Evolutionary conservation across 495 filamentous ascomycete genomes (phyloP), one percentile per base, ranked within the genome.

Genomic region (Collariella sp.): DNA sequence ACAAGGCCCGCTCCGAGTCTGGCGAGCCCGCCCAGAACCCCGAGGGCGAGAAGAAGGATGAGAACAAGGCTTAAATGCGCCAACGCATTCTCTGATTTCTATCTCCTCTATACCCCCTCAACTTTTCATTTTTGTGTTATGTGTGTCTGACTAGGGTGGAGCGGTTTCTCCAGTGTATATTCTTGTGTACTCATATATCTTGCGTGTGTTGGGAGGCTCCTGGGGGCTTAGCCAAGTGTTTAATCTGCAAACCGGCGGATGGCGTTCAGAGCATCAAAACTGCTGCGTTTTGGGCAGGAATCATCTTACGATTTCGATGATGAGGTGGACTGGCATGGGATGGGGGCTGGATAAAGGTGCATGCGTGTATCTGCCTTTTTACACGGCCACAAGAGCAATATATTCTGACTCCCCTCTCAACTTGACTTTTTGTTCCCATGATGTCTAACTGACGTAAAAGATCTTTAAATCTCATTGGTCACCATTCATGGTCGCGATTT

Each of bases 1-100:
- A 98, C 84, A 94, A 94, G 80, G 89, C 94, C 46, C 82, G 88
- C 59, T 63, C 71, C 59, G 88, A 91, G 78, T 64, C 71, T 7
- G 61, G 71, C 53, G 79, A 87, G 71, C 24, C 52, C 26, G 48
- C 66, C 65, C 50, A 54, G 44, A 70, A 80, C 70, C 73, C 81
- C 54, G 85, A 91, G 73, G 83, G 85, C 57, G 89, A 96, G 82
- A 94, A 89, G 77, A 93, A 95, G 80, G 73, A 75, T 43, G 72
- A 76, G 67, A 64, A 69, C 74, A 80, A 79, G 72, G 50, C 56
- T 24, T 63, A 60, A 61, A 46, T 40, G n/a, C 35, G 46, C 23
- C 45, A 44, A 11, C 16, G 48, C 47, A 57, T 60, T 31, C 26
- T 31, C 26, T 31, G 26, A 31, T 31, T 31, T 31, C 26, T 31